Evolutionary conservation across 306 rosid species (phyloP).

Genomic region (Vigna reflexopilosa): DNA sequence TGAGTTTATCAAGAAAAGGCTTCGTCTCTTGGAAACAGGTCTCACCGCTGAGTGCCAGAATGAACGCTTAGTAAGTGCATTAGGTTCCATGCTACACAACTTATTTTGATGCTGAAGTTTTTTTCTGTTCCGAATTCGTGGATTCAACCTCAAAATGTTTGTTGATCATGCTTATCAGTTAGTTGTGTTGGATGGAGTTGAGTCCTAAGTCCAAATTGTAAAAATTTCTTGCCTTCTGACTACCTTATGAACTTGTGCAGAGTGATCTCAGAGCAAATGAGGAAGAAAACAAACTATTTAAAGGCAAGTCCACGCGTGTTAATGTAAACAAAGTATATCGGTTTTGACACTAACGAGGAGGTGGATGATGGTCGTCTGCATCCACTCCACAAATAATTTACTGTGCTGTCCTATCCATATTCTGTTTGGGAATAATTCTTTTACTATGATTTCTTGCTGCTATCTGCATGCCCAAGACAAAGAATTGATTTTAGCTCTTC

Average conservation of each 20-base stretch:
- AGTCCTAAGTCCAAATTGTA: too few relatives aligned
- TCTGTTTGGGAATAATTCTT: background rate
- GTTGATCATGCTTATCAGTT: too few relatives aligned
- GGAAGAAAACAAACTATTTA: slow-evolving; percentile 54
- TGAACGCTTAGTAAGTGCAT: slow-evolving; percentile 76
- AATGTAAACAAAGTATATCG: slow-evolving; percentile 42
- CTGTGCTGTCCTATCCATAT: background rate
- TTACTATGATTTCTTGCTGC: background rate
- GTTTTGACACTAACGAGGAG: background rate
- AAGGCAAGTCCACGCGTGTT: background rate
- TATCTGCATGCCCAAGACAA: background rate
- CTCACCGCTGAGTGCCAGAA: slow-evolving; percentile 80
- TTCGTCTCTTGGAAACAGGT: slow-evolving; percentile 92
- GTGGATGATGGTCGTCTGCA: too few relatives aligned
- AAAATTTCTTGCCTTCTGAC: slow-evolving; percentile 27
- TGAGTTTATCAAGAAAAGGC: slow-evolving; percentile 71
- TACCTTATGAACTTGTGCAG: slow-evolving; percentile 53
- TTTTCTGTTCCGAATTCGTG: slow-evolving; percentile 18
- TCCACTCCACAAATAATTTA: too few relatives aligned
- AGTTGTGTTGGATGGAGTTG: too few relatives aligned
- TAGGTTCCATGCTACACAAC: slow-evolving; percentile 1
- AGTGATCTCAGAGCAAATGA: slow-evolving; percentile 61
- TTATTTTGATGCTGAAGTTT: background rate
- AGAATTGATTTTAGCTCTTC: slow-evolving; percentile 4
- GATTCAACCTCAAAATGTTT: slow-evolving; percentile 9